Percentiles rank a stretch among this genome's conserved stretches.
Evolutionary conservation across 2,329 filamentous ascomycete genomes (phyloP).

Genomic region (Venturia asperata): DNA sequence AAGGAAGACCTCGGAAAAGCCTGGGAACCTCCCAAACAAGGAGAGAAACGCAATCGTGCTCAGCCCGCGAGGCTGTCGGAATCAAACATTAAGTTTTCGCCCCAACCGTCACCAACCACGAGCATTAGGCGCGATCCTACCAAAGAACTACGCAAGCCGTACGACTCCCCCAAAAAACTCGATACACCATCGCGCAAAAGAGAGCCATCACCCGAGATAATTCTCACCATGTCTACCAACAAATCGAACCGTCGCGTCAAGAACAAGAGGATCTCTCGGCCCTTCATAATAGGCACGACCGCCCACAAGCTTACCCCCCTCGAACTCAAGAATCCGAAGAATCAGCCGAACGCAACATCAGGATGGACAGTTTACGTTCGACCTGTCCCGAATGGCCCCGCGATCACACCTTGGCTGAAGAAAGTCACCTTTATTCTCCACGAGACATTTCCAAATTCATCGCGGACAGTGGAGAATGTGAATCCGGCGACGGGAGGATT

Average conservation of each 20-base stretch:
- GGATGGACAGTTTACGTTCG: constrained; percentile 94
- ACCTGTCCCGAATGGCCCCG: constrained; percentile 73
- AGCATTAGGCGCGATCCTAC: constrained; percentile 5
- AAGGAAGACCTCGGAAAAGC: constrained; percentile 12
- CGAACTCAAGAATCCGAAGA: constrained; percentile 51
- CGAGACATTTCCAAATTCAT: constrained; percentile 88
- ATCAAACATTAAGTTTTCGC: constrained; percentile 13
- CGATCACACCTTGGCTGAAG: constrained; percentile 91
- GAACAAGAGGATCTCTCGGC: constrained; percentile 36
- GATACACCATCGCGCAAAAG: background rate
- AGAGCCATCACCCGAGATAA: background rate
- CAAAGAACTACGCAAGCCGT: constrained; percentile 5
- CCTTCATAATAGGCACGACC: constrained; percentile 44
- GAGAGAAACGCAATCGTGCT: background rate
- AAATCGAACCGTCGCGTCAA: constrained; percentile 21
- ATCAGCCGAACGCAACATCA: constrained; percentile 89
- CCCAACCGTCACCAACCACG: constrained; percentile 5
- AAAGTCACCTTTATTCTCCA: constrained; percentile 98
- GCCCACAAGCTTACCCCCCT: constrained; percentile 61
- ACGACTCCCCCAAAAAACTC: constrained; percentile 6
- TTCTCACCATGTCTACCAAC: constrained; percentile 14
- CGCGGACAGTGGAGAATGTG: constrained; percentile 75
- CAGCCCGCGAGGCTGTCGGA: background rate
- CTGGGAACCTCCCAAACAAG: constrained; percentile 12
- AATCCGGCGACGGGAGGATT: constrained; percentile 49